A percentile compares a stretch with the other conserved stretches of the same genome.
Conservation (phyloP, 768 basidiomycete genomes). For the Mycena haematopus region DNA sequence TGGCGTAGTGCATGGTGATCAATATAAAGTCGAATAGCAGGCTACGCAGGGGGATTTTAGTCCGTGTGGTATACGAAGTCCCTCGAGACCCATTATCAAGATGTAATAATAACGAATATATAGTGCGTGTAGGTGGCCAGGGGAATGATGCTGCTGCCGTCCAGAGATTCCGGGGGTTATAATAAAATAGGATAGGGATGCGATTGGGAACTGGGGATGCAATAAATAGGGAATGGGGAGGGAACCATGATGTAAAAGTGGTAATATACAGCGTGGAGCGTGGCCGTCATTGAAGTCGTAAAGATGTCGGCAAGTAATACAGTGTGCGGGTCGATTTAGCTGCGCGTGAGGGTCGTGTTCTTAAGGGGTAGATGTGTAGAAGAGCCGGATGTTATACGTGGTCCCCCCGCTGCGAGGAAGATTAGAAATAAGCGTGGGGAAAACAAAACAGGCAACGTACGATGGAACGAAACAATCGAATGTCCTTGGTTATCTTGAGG, state of each 20-base stretch:
- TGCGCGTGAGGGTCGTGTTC: constrained; percentile 11
- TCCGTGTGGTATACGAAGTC: too few relatives aligned
- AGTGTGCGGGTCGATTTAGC: constrained; percentile 14
- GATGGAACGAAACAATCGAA: constrained; percentile 58
- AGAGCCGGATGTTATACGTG: constrained; percentile 26
- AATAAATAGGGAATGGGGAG: not conserved
- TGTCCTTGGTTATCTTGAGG: constrained; percentile 55
- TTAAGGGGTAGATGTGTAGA: constrained; percentile 28
- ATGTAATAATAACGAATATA: constrained; percentile 18
- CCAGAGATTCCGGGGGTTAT: constrained; percentile 2
- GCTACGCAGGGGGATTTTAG: not conserved
- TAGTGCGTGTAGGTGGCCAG: not conserved
- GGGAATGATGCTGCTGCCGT: constrained; percentile 6
- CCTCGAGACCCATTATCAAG: constrained; percentile 23
- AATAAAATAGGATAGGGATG: constrained; percentile 10
- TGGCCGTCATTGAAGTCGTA: constrained; percentile 24
- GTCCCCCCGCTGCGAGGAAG: constrained; percentile 32
- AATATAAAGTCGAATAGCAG: not conserved
- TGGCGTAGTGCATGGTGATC: not conserved
- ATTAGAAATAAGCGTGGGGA: constrained; percentile 21
- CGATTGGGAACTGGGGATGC: not conserved
- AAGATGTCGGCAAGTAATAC: constrained; percentile 21
- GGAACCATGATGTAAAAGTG: constrained; percentile 6
- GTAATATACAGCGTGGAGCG: constrained; percentile 25
- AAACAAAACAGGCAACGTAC: constrained; percentile 41